A percentile compares a stretch with the other conserved stretches of the same genome.
Conservation (phyloP, 2,329 filamentous ascomycete genomes). For the Penicillium sp. region DNA sequence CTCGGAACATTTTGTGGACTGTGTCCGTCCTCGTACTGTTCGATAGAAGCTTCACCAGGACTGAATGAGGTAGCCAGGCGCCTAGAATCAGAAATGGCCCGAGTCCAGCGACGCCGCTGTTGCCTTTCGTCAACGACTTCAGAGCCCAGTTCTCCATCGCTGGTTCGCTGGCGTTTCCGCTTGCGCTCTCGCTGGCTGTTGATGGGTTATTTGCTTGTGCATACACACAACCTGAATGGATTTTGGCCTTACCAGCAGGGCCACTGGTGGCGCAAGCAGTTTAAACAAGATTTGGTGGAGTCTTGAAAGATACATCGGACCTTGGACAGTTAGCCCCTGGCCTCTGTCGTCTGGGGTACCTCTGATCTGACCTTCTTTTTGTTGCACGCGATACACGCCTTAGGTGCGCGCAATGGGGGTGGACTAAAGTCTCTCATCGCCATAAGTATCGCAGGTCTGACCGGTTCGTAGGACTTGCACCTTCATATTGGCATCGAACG, state of each 20-base stretch:
- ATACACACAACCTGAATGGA: no score
- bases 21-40: not conserved
- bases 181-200: constrained; percentile 14
- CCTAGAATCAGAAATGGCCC: not conserved
- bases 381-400: constrained; percentile 34
- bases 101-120: not conserved
- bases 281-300: constrained; percentile 24
- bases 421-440: constrained; percentile 19
- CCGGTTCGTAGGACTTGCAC: not conserved
- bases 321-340: constrained; percentile 11
- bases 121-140: not conserved
- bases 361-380: constrained; percentile 29
- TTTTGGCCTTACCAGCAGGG: constrained; percentile 28
- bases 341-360: not conserved
- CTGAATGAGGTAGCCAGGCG: not conserved
- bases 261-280: constrained; percentile 31
- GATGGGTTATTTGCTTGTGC: not conserved
- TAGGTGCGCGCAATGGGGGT: constrained; percentile 30
- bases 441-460: not conserved
- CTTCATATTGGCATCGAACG: not conserved
- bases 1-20: not conserved
- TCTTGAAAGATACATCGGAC: constrained; percentile 32
- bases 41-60: not conserved
- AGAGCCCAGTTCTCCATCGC: not conserved
- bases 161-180: constrained; percentile 6